Base-by-base conservation (phyloP, 805 yeast genomes). In the Wickerhamiella musiphila region DNA sequence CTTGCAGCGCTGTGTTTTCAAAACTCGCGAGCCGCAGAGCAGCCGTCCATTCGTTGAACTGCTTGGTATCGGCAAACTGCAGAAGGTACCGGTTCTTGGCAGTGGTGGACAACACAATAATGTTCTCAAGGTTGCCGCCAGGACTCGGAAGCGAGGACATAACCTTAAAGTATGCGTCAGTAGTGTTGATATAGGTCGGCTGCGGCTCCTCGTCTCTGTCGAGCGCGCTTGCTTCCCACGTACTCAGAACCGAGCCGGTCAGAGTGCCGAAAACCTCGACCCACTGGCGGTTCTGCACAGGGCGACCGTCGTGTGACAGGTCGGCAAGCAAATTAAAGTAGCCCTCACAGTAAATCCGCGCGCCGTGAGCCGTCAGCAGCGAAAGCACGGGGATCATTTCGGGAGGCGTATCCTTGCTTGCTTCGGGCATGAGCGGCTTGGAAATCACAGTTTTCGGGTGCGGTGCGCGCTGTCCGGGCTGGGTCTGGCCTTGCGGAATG, bases 101-200 rank as follows among this genome's bases (percentile, higher is more conserved):
- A 2, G 96, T 90, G 2, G 98, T 90, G 27, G 93, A 78, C 3
- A 86, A 77, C n/a, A 81, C 73, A 15, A 90, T 68, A 25, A 84
- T 78, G 49, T 83, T 79, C 23, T 69, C 67, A 42, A 79, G 62
- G 44, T 73, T 70, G 6, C 79, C 77, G 14, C 73, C 68, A 6
- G 68, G 57, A 5, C 71, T 61, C 2, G 84, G 84, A 27, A 81
- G 62, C 3, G 61, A 50, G 32, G 65, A 65, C 46, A 78, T 67
- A 9, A 90, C 73, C 50, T 76, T 78, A 55, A 82, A 74, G 12
- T 74, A 71, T 2, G 95, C 78, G 53, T 90, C 98, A 2, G 93
- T 73, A 47, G 90, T 73, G 56, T 90, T 90, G 49, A 90, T 68
- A 54, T 86, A 90, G 33, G 73, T 70, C 10, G 96, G 94, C 31